Percentiles rank a stretch among this genome's conserved stretches.
Conservation (phyloP, 2,329 filamentous ascomycete genomes). For the Chrysoporthe deuterocubensis region DNA sequence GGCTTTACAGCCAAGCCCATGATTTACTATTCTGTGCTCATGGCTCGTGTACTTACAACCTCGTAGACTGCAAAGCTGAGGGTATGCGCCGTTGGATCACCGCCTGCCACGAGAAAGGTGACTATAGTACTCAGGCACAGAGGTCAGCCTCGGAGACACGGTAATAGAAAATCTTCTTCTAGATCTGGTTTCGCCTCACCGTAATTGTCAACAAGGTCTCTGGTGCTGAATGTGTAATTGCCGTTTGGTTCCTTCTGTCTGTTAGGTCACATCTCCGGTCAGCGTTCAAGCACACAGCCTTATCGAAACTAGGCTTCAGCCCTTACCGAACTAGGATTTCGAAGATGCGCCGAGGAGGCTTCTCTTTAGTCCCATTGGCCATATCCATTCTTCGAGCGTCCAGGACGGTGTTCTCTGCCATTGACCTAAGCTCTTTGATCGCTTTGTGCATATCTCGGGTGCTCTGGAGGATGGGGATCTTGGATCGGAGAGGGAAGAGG, state of each 20-base stretch:
- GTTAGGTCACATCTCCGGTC: neutral
- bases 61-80: conserved; percentile 16
- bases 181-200: neutral
- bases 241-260: conserved; percentile 9
- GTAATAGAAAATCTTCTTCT: neutral
- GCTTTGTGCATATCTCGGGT: conserved; percentile 13
- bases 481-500: conserved; percentile 11
- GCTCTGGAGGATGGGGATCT: conserved; percentile 8
- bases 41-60: neutral
- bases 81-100: conserved; percentile 11
- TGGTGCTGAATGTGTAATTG: conserved; percentile 8
- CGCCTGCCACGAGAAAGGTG: conserved; percentile 7
- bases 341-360: conserved; percentile 7
- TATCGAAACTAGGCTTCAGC: no score
- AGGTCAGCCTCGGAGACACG: neutral
- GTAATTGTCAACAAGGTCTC: conserved; percentile 16
- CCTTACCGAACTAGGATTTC: conserved; percentile 4
- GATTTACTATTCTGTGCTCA: neutral
- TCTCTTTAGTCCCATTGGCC: neutral
- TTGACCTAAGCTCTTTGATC: neutral
- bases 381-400: neutral
- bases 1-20: no score
- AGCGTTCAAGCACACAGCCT: neutral
- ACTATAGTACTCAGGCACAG: neutral
- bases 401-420: conserved; percentile 4